These are phyloP conservation scores for Fusarium sp. DNA, from an alignment of 2,329 filamentous ascomycete species.

Conservation along the genomic window DNA sequence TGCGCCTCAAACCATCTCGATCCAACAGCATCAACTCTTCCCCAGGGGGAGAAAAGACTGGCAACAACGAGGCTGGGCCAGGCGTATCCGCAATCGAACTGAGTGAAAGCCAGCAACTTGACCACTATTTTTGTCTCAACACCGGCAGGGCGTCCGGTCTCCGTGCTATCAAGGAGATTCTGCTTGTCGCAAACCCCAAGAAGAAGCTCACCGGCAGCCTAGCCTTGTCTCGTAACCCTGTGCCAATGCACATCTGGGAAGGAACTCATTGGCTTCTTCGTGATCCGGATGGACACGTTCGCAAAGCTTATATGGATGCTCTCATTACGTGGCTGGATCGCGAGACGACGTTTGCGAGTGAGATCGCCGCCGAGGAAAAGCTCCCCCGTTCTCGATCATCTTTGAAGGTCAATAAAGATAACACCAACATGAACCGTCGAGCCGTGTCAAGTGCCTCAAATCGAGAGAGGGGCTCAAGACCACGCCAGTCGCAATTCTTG, in stretches of 20 bases:
- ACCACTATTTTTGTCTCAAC: slow-evolving; percentile 63
- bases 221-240: slow-evolving; percentile 75
- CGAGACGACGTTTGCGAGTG: slow-evolving; percentile 76
- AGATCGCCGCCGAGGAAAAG: slow-evolving; percentile 67
- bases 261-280: slow-evolving; percentile 93
- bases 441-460: slow-evolving; percentile 74
- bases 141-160: slow-evolving; percentile 72
- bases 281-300: slow-evolving; percentile 79
- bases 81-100: slow-evolving; percentile 52
- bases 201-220: slow-evolving; percentile 66
- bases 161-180: slow-evolving; percentile 80
- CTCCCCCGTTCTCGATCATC: slow-evolving; percentile 57
- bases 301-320: slow-evolving; percentile 86
- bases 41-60: slow-evolving; percentile 58
- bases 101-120: slow-evolving; percentile 56
- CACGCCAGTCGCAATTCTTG: slow-evolving; percentile 75
- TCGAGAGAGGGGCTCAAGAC: slow-evolving; percentile 63
- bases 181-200: slow-evolving; percentile 80
- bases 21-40: slow-evolving; percentile 56
- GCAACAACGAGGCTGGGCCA: slow-evolving; percentile 47
- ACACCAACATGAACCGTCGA: slow-evolving; percentile 60
- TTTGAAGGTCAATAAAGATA: slow-evolving; percentile 54
- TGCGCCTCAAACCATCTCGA: slow-evolving; percentile 75
- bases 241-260: slow-evolving; percentile 89
- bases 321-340: slow-evolving; percentile 83